Conservation (phyloP, 805 yeast species). For the Pichia pseudocactophila region DNA sequence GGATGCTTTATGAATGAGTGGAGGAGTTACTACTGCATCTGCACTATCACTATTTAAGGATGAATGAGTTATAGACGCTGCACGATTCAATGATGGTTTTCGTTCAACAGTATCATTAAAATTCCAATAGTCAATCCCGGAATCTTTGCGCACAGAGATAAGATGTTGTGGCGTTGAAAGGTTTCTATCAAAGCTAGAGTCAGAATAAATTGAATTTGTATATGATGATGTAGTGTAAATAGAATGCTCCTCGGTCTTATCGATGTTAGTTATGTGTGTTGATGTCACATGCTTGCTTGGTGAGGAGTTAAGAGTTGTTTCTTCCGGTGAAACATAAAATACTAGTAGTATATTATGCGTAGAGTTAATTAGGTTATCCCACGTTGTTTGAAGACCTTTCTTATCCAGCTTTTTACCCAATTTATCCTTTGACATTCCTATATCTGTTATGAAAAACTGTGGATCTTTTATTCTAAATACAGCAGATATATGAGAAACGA, state of each 20-base stretch:
- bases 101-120: slow-evolving; percentile 37
- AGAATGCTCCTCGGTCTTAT: slow-evolving; percentile 10
- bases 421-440: slow-evolving; percentile 8
- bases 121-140: slow-evolving; percentile 42
- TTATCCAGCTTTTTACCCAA: slow-evolving; percentile 8
- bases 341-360: background rate
- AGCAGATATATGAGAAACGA: slow-evolving; percentile 55
- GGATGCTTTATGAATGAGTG: background rate
- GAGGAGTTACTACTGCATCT: background rate
- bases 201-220: slow-evolving; percentile 44
- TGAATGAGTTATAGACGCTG: slow-evolving; percentile 22
- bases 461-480: slow-evolving; percentile 25
- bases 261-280: background rate
- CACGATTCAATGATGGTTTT: slow-evolving; percentile 21
- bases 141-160: slow-evolving; percentile 34
- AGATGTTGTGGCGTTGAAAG: slow-evolving; percentile 59
- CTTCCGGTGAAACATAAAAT: slow-evolving; percentile 4
- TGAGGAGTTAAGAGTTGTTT: background rate
- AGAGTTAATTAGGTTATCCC: slow-evolving; percentile 1
- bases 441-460: slow-evolving; percentile 8
- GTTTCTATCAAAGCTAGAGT: slow-evolving; percentile 35
- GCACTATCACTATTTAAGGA: slow-evolving; percentile 6
- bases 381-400: slow-evolving; percentile 1
- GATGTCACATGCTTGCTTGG: slow-evolving; percentile 9
- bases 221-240: slow-evolving; percentile 45